A percentile compares a stretch with the other conserved stretches of the same genome.
Conservation (phyloP, 495 filamentous ascomycete genomes). For the Lasiosphaeriaceae sp. region DNA sequence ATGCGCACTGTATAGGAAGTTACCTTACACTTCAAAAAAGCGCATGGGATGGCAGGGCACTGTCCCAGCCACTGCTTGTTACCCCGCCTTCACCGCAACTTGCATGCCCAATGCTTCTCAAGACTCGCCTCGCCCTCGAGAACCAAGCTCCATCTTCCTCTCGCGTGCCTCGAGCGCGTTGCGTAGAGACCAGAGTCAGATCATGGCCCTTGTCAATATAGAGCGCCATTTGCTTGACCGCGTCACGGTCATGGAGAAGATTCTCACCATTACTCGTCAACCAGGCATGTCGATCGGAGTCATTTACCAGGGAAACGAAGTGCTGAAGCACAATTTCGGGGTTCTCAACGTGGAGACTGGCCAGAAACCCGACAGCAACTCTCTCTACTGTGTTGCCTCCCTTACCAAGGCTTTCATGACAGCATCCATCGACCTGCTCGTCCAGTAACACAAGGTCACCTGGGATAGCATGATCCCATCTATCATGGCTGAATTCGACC, state of each 20-base stretch:
- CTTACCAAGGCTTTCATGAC: conserved; percentile 6
- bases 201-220: not conserved
- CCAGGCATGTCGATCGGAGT: conserved; percentile 6
- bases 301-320: conserved; percentile 1
- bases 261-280: not conserved
- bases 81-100: too few species aligned
- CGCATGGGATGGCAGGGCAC: too few species aligned
- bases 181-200: too few species aligned
- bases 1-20: too few species aligned
- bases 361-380: not conserved
- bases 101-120: too few species aligned
- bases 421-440: conserved; percentile 1
- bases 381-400: conserved; percentile 1
- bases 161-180: too few species aligned
- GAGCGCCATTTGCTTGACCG: not conserved
- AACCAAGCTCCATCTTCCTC: too few species aligned
- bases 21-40: too few species aligned
- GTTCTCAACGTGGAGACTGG: not conserved
- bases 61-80: too few species aligned
- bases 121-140: too few species aligned
- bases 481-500: not conserved
- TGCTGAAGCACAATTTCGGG: not conserved
- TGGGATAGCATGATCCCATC: not conserved
- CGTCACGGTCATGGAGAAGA: not conserved
- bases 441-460: not conserved